Percentiles rank a stretch among this genome's conserved stretches.
These are phyloP conservation scores for Fusarium piperis DNA, from an alignment of 2,329 filamentous ascomycete species.

Conservation along the genomic window DNA sequence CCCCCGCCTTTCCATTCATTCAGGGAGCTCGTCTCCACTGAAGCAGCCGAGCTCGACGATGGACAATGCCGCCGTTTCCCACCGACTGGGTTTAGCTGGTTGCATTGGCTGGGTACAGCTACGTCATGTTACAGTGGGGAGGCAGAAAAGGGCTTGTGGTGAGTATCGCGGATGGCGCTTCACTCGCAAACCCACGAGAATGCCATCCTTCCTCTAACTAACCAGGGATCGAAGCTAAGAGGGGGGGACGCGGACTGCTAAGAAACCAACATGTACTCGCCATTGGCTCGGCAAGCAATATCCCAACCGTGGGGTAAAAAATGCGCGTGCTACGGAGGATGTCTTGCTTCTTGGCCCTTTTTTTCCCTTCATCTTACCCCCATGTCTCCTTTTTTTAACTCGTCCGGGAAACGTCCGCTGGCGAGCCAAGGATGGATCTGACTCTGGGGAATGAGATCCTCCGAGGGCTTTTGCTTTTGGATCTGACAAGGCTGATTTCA, in stretches of 20 bases:
- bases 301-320: background rate
- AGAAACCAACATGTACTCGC: background rate
- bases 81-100: constrained; percentile 8
- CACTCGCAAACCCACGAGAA: background rate
- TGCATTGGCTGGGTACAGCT: background rate
- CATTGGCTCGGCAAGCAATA: background rate
- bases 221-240: background rate
- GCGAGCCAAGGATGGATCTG: background rate
- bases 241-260: background rate
- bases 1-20: background rate
- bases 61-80: constrained; percentile 25
- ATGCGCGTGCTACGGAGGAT: background rate
- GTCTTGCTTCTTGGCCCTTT: background rate
- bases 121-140: constrained; percentile 9
- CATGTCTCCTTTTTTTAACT: background rate
- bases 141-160: background rate
- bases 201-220: background rate
- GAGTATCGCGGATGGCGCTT: constrained; percentile 2
- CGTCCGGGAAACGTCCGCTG: background rate
- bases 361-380: background rate
- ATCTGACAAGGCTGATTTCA: background rate
- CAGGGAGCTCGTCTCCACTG: constrained; percentile 14
- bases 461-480: background rate
- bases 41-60: constrained; percentile 4
- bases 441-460: background rate